Evolutionary conservation across 106 monocot species (phyloP).

Genomic region (Dendrobium chrysotoxum): DNA sequence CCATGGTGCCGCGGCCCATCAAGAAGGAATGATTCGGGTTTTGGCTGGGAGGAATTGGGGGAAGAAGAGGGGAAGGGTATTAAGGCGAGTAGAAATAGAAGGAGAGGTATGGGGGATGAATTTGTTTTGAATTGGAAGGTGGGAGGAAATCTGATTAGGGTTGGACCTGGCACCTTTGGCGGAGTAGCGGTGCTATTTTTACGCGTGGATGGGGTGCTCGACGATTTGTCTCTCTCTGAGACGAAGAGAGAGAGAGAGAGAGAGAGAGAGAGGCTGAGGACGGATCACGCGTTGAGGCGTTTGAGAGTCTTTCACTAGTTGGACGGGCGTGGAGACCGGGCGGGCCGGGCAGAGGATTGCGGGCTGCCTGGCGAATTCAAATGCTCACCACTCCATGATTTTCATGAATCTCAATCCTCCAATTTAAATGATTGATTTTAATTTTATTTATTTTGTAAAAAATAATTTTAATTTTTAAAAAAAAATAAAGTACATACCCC

Average conservation of each 20-base stretch:
- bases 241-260: too few relatives aligned
- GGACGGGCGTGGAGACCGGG: neutral
- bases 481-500: too few relatives aligned
- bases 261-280: neutral
- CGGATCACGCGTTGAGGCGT: neutral
- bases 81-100: neutral
- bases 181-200: neutral
- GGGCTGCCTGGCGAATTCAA: too few relatives aligned
- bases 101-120: neutral
- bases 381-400: too few relatives aligned
- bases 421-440: too few relatives aligned
- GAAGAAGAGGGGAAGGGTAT: neutral
- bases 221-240: neutral
- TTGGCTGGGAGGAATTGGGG: neutral
- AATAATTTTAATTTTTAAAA: too few relatives aligned
- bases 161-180: neutral
- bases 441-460: too few relatives aligned
- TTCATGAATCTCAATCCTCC: too few relatives aligned
- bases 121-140: neutral
- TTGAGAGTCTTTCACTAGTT: too few relatives aligned
- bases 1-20: neutral
- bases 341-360: too few relatives aligned
- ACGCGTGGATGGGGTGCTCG: neutral
- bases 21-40: neutral
- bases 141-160: neutral